These are phyloP conservation scores for Pseudozyma sp. DNA, from an alignment of 1,284 basidiomycete genomes.

Conservation along the genomic window DNA sequence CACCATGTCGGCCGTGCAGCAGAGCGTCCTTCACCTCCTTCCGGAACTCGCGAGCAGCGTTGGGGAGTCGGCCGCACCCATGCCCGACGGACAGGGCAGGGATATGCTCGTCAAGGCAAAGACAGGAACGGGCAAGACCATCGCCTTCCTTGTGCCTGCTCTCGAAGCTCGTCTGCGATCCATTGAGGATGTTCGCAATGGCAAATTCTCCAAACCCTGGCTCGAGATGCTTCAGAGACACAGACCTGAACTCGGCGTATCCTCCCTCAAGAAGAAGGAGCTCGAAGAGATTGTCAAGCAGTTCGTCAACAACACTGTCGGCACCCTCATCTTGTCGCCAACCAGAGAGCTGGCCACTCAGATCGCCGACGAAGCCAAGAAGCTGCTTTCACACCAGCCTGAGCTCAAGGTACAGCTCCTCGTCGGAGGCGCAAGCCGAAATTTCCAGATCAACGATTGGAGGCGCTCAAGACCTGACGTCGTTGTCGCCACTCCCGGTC, in stretches of 20 bases:
- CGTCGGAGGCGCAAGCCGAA: conserved; percentile 81
- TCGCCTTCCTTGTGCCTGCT: conserved; percentile 68
- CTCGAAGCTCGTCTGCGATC: conserved; percentile 65
- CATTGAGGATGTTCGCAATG: conserved; percentile 50
- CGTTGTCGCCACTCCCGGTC: conserved; percentile 91
- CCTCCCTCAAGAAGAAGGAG: conserved; percentile 50
- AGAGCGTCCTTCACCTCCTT: conserved; percentile 76
- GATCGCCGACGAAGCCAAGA: conserved; percentile 86
- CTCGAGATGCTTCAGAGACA: conserved; percentile 58
- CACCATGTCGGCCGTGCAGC: conserved; percentile 86
- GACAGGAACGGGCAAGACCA: conserved; percentile 68
- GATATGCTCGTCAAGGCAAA: conserved; percentile 69
- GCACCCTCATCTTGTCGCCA: conserved; percentile 87
- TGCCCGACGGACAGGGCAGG: conserved; percentile 63
- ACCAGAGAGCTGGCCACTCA: conserved; percentile 94
- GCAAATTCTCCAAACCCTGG: conserved; percentile 46
- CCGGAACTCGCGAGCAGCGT: conserved; percentile 70
- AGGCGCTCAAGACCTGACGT: conserved; percentile 79
- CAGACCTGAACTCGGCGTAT: conserved; percentile 55
- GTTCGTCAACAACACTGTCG: conserved; percentile 71
- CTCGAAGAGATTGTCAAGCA: conserved; percentile 35
- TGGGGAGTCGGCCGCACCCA: conserved; percentile 20
- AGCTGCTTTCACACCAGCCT: conserved; percentile 76
- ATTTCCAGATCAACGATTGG: conserved; percentile 78
- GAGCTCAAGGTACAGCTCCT: conserved; percentile 75